Conservation (phyloP, 345 rosid genomes). For the Ceriops tagal region DNA sequence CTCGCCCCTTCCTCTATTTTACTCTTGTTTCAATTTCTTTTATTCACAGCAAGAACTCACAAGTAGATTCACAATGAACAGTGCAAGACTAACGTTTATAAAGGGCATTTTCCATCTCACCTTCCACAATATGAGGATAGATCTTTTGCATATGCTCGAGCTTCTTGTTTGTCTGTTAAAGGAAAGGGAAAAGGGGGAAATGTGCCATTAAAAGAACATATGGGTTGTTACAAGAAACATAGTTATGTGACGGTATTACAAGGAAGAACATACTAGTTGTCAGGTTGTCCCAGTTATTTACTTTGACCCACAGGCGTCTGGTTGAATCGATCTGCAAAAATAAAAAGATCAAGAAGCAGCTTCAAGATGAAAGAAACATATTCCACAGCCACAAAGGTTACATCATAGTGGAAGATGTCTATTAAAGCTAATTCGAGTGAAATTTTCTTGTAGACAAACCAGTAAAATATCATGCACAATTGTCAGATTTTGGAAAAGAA, state of each 20-base stretch:
- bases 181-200: not conserved
- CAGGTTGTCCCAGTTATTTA: slow-evolving; percentile 57
- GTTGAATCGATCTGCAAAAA: slow-evolving; percentile 57
- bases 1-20: too few species aligned
- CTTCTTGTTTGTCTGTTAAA: slow-evolving; percentile 73
- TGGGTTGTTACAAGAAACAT: slow-evolving; percentile 26
- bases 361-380: not conserved
- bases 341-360: not conserved
- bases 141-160: slow-evolving; percentile 76
- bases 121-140: slow-evolving; percentile 92
- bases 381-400: not conserved
- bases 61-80: too few species aligned
- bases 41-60: too few species aligned
- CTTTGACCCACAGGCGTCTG: slow-evolving; percentile 60
- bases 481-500: not conserved
- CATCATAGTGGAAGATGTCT: not conserved
- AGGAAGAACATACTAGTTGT: slow-evolving; percentile 38
- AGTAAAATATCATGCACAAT: not conserved
- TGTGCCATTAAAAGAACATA: slow-evolving; percentile 26
- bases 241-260: not conserved
- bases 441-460: not conserved
- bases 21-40: too few species aligned
- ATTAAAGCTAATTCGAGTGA: not conserved
- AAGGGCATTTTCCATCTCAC: slow-evolving; percentile 37
- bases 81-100: not conserved